Percentiles rank a stretch among this genome's conserved stretches.
phyloP scores from a whole-genome alignment of 345 rosid species.

The Aquilaria malaccensis region DNA sequence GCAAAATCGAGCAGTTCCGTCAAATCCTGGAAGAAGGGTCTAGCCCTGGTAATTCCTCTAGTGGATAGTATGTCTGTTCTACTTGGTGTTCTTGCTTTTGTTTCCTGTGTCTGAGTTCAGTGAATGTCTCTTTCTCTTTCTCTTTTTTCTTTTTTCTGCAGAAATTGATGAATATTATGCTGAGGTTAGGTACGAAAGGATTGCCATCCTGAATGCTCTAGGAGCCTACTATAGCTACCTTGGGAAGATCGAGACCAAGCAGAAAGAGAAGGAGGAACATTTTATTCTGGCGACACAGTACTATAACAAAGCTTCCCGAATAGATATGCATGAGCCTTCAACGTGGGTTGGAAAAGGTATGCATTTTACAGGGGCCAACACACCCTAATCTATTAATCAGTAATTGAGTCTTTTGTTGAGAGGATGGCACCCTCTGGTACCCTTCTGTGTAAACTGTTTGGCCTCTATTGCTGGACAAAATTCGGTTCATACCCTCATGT shows the following conservation, averaged over 20 bases:
- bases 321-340: slow-evolving; percentile 96
- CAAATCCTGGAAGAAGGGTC: slow-evolving; percentile 98
- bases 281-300: slow-evolving; percentile 78
- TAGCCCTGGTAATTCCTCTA: slow-evolving; percentile 53
- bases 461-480: no score
- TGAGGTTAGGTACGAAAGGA: slow-evolving; percentile 92
- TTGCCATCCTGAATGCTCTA: slow-evolving; percentile 87
- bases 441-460: no score
- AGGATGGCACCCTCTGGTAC: no score
- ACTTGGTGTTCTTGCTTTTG: not conserved
- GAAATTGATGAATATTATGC: slow-evolving; percentile 98
- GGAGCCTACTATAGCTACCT: slow-evolving; percentile 93
- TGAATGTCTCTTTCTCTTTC: not conserved
- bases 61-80: not conserved
- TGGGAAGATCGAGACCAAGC: slow-evolving; percentile 84
- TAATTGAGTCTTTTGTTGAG: no score
- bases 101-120: not conserved
- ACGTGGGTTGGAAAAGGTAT: slow-evolving; percentile 99
- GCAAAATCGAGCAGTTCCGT: slow-evolving; percentile 82
- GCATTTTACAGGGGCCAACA: not conserved
- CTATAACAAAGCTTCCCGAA: slow-evolving; percentile 90
- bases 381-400: no score
- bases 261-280: slow-evolving; percentile 87
- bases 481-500: no score
- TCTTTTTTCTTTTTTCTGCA: slow-evolving; percentile 16